Percentiles rank a stretch among this genome's conserved stretches.
These are phyloP conservation scores for Saccharomyces pastorianus DNA, from an alignment of 1,139 yeast genomes.

Conservation along the genomic window DNA sequence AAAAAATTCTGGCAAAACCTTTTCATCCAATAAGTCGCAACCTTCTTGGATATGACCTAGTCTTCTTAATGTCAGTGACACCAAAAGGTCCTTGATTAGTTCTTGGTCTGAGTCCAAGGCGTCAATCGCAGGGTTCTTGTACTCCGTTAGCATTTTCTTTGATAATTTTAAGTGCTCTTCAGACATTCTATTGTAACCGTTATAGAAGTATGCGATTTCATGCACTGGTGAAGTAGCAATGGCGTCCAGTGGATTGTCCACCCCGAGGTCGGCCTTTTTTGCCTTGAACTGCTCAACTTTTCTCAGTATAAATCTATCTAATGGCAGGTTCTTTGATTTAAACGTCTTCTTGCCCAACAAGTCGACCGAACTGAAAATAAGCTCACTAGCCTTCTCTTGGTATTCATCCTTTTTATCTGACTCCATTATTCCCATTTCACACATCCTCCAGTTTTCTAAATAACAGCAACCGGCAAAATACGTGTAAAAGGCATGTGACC, in stretches of 20 bases:
- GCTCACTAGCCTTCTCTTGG: conserved; percentile 51
- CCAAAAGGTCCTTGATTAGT: conserved; percentile 59
- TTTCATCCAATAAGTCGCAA: conserved; percentile 44
- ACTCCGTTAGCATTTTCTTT: conserved; percentile 39
- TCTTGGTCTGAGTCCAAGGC: conserved; percentile 49
- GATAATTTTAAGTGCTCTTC: conserved; percentile 49
- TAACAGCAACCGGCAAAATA: conserved; percentile 85
- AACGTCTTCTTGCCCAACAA: conserved; percentile 60
- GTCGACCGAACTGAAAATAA: conserved; percentile 59
- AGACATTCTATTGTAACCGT: conserved; percentile 84
- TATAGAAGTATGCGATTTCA: conserved; percentile 86
- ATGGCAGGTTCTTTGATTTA: conserved; percentile 78
- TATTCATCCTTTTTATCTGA: conserved; percentile 41
- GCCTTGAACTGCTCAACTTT: conserved; percentile 56
- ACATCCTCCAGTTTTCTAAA: conserved; percentile 70
- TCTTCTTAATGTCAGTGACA: conserved; percentile 56
- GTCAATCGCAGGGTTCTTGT: conserved; percentile 27
- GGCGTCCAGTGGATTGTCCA: conserved; percentile 55
- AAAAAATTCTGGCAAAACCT: conserved; percentile 42
- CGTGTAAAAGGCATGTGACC: conserved; percentile 86
- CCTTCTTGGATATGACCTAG: conserved; percentile 59
- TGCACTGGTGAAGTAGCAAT: conserved; percentile 81
- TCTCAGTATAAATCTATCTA: conserved; percentile 74
- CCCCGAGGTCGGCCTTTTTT: conserved; percentile 37
- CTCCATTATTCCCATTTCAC: conserved; percentile 39